phyloP scores from a whole-genome alignment of 2,329 filamentous ascomycete species.

The Penicillium capsulatum region DNA sequence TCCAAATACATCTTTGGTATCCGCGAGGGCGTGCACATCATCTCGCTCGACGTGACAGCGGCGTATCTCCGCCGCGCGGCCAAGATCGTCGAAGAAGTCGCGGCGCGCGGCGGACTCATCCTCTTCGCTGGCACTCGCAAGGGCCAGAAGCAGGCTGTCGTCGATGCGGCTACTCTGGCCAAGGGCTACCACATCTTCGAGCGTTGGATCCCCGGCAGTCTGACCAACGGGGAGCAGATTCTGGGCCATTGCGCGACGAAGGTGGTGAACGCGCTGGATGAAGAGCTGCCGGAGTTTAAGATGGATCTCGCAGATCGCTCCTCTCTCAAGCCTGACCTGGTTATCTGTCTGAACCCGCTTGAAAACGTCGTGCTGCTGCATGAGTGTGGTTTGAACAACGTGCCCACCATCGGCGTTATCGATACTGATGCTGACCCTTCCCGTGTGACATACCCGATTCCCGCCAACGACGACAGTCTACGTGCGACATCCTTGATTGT shows the following conservation, averaged over 20 bases:
- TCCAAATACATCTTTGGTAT: slow-evolving; percentile 91
- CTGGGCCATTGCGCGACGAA: slow-evolving; percentile 65
- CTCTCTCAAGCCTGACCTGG: slow-evolving; percentile 78
- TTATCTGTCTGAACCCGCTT: slow-evolving; percentile 85
- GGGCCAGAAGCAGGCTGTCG: slow-evolving; percentile 75
- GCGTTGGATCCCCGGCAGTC: slow-evolving; percentile 84
- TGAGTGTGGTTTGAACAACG: slow-evolving; percentile 81
- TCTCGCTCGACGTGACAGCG: slow-evolving; percentile 82
- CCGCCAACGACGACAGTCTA: slow-evolving; percentile 93
- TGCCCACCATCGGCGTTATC: slow-evolving; percentile 91
- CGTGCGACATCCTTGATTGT: slow-evolving; percentile 77
- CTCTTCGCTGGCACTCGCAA: slow-evolving; percentile 85
- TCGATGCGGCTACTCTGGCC: slow-evolving; percentile 72
- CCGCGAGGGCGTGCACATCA: slow-evolving; percentile 84
- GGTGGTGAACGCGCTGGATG: slow-evolving; percentile 73
- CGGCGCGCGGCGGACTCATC: slow-evolving; percentile 75
- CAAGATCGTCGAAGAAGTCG: slow-evolving; percentile 84
- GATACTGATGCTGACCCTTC: slow-evolving; percentile 91
- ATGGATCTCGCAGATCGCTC: slow-evolving; percentile 59
- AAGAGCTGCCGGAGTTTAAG: slow-evolving; percentile 60
- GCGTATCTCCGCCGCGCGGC: slow-evolving; percentile 87
- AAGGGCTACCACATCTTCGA: slow-evolving; percentile 84
- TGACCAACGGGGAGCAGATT: slow-evolving; percentile 91
- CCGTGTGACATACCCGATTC: slow-evolving; percentile 94
- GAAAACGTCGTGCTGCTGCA: slow-evolving; percentile 89